These are phyloP conservation scores for Narthecium ossifragum DNA, from an alignment of 106 monocot genomes.

Conservation along the genomic window DNA sequence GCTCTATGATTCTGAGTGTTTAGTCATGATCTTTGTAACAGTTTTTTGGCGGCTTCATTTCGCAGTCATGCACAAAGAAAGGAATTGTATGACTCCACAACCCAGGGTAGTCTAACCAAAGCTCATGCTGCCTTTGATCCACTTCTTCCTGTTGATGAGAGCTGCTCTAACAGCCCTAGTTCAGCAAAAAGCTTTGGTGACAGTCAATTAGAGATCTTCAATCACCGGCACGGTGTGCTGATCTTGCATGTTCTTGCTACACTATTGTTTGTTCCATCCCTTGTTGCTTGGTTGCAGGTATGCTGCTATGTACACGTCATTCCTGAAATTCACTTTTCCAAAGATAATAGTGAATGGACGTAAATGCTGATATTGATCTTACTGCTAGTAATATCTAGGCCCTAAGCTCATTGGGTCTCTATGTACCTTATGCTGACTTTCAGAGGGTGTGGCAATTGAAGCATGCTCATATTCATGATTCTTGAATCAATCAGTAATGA, in stretches of 20 bases:
- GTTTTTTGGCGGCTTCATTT: slow-evolving; percentile 94
- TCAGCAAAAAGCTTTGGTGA: slow-evolving; percentile 61
- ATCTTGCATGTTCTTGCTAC: slow-evolving; percentile 79
- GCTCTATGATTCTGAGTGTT: slow-evolving; percentile 16
- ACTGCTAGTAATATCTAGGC: too few relatives aligned
- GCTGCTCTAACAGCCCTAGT: slow-evolving; percentile 35
- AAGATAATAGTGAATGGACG: not conserved
- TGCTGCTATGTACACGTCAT: not conserved
- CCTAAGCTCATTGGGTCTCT: too few relatives aligned
- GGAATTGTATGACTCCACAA: slow-evolving; percentile 27
- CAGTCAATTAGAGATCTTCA: slow-evolving; percentile 74
- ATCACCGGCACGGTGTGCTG: slow-evolving; percentile 72
- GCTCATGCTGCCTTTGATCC: slow-evolving; percentile 23
- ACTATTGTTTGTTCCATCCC: slow-evolving; percentile 82
- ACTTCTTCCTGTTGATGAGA: slow-evolving; percentile 54
- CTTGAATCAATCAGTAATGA: not conserved
- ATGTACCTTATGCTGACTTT: too few relatives aligned
- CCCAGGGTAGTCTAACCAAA: slow-evolving; percentile 16
- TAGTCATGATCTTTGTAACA: slow-evolving; percentile 51
- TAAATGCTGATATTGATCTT: not conserved
- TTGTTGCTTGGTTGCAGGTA: slow-evolving; percentile 94
- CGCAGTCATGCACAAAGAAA: slow-evolving; percentile 68
- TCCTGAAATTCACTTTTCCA: not conserved
- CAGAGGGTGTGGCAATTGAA: too few relatives aligned
- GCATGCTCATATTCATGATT: not conserved